Percentiles rank a stretch among this genome's conserved stretches.
These are phyloP conservation scores for Porodaedalea pini DNA, from an alignment of 1,284 basidiomycete species.

Conservation along the genomic window DNA sequence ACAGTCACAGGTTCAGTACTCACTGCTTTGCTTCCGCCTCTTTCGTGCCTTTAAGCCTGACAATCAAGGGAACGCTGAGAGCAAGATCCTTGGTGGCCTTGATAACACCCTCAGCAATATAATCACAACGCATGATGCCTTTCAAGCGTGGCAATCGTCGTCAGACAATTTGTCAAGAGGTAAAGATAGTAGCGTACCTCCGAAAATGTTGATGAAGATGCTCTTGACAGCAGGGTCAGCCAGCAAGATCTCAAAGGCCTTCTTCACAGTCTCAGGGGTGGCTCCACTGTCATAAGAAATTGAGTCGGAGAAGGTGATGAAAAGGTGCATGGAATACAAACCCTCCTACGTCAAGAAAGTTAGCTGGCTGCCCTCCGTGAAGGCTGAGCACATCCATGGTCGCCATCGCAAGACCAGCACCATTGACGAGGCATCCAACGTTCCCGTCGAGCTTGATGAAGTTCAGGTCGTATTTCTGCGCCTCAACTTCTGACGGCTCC, in stretches of 20 bases:
- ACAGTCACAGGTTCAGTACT: slow-evolving; percentile 30
- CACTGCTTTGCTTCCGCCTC: slow-evolving; percentile 94
- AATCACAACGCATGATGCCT: slow-evolving; percentile 98
- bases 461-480: slow-evolving; percentile 93
- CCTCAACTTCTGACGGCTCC: slow-evolving; percentile 94
- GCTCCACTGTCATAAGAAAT: slow-evolving; percentile 64
- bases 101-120: slow-evolving; percentile 97
- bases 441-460: slow-evolving; percentile 99
- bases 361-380: slow-evolving; percentile 95
- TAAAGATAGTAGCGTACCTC: slow-evolving; percentile 43
- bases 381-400: slow-evolving; percentile 98
- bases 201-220: slow-evolving; percentile 99
- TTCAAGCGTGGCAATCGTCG: slow-evolving; percentile 23
- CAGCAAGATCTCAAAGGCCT: slow-evolving; percentile 95
- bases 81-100: slow-evolving; percentile 92
- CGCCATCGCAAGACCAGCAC: slow-evolving; percentile 98
- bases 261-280: slow-evolving; percentile 98
- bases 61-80: slow-evolving; percentile 85
- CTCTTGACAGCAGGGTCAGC: slow-evolving; percentile 91
- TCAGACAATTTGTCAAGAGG: too few species aligned
- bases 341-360: slow-evolving; percentile 99
- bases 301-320: slow-evolving; percentile 18
- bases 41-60: slow-evolving; percentile 95
- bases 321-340: slow-evolving; percentile 38
- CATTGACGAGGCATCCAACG: slow-evolving; percentile 98